phyloP scores from a whole-genome alignment of 768 basidiomycete species.

The Clitopilus hobsonii region DNA sequence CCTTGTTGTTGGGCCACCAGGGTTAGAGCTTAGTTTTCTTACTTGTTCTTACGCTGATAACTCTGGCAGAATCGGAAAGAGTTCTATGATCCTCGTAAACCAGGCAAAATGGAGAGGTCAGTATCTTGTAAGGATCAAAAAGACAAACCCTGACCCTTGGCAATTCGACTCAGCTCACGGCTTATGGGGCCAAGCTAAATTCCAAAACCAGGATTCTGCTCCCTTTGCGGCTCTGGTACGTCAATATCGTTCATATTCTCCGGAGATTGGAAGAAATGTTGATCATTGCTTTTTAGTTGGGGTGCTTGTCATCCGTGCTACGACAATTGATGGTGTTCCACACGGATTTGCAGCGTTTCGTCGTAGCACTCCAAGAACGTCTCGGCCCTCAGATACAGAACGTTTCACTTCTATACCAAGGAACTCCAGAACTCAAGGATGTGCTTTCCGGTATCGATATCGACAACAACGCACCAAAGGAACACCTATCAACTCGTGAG shows the following conservation, averaged over 20 bases:
- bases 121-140: conserved; percentile 5
- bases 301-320: conserved; percentile 66
- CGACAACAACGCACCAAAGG: conserved; percentile 43
- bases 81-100: conserved; percentile 62
- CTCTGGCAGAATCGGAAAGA: conserved; percentile 58
- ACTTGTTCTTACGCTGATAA: conserved; percentile 1
- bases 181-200: conserved; percentile 76
- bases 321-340: conserved; percentile 73
- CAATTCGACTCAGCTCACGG: conserved; percentile 47
- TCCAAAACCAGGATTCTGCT: conserved; percentile 58
- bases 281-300: conserved; percentile 34
- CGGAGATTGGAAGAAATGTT: background rate
- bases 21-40: conserved; percentile 30
- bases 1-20: conserved; percentile 59
- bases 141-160: background rate
- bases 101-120: conserved; percentile 70
- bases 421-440: conserved; percentile 64
- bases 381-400: conserved; percentile 70
- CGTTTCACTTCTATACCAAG: conserved; percentile 65
- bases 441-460: conserved; percentile 55
- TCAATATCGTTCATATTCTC: background rate
- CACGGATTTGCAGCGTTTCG: conserved; percentile 65
- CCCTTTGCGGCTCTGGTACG: conserved; percentile 57
- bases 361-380: conserved; percentile 49
- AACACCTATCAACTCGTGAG: conserved; percentile 52